Evolutionary conservation across 1,284 basidiomycete species (phyloP).

Genomic region (Heterobasidion irregulare): DNA sequence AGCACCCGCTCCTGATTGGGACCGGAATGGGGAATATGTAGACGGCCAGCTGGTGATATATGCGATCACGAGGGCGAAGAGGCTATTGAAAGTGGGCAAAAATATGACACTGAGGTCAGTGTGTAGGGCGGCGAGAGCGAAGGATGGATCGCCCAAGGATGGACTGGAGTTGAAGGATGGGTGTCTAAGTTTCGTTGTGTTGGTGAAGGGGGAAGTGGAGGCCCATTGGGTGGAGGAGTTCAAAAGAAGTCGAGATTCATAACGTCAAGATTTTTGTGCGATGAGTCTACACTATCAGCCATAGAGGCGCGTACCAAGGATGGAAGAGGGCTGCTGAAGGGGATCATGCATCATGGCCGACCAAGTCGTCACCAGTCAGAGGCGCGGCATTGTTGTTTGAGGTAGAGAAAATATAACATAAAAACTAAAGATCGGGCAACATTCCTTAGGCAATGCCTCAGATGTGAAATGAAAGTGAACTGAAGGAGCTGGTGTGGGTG

Average conservation of each 20-base stretch:
- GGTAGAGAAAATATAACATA: too few relatives aligned
- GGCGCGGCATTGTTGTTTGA: too few relatives aligned
- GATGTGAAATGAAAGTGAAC: background rate
- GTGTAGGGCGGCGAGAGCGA: conserved; percentile 51
- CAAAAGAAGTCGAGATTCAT: conserved; percentile 48
- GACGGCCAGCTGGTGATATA: conserved; percentile 70
- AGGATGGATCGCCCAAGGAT: conserved; percentile 57
- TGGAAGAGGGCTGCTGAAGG: too few relatives aligned
- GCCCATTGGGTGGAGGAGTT: conserved; percentile 86
- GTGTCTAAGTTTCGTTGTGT: conserved; percentile 77
- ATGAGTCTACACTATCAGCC: background rate
- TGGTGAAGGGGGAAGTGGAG: conserved; percentile 80
- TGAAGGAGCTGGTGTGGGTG: background rate
- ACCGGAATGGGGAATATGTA: conserved; percentile 66
- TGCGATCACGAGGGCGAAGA: conserved; percentile 68
- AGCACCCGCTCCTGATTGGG: conserved; percentile 68
- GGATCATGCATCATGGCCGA: too few relatives aligned
- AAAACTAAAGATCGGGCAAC: too few relatives aligned
- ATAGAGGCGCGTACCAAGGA: background rate
- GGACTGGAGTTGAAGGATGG: conserved; percentile 86
- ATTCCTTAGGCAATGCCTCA: too few relatives aligned
- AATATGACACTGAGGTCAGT: conserved; percentile 82
- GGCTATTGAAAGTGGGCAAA: conserved; percentile 85
- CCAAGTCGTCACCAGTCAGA: too few relatives aligned
- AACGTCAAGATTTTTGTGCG: background rate